phyloP scores from a whole-genome alignment of 352 stramenopile species.

The Albugo laibachii region DNA sequence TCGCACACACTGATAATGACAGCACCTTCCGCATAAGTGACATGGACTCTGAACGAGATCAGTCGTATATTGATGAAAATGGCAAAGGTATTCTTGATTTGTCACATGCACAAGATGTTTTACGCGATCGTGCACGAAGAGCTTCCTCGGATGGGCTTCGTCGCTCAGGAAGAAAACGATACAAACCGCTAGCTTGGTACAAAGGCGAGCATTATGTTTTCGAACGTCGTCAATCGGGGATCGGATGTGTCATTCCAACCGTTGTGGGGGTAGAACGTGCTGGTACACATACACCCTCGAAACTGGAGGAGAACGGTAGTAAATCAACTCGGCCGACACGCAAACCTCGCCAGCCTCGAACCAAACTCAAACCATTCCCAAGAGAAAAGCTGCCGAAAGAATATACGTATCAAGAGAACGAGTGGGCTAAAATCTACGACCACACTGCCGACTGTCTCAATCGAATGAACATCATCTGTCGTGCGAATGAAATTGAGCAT shows the following conservation, averaged over 20 bases:
- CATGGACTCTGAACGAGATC: background rate
- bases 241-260: constrained; percentile 62
- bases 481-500: constrained; percentile 44
- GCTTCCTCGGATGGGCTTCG: constrained; percentile 17
- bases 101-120: constrained; percentile 24
- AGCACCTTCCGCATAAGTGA: background rate
- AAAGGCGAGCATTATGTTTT: constrained; percentile 77
- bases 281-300: constrained; percentile 30
- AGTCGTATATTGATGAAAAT: constrained; percentile 8
- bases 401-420: constrained; percentile 29
- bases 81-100: constrained; percentile 6
- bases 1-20: constrained; percentile 1
- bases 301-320: background rate
- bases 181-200: constrained; percentile 77
- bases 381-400: constrained; percentile 1
- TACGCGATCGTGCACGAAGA: background rate
- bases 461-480: constrained; percentile 65
- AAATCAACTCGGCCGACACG: background rate
- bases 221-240: constrained; percentile 57
- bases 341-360: background rate
- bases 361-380: background rate
- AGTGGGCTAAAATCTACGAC: constrained; percentile 63
- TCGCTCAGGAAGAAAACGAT: constrained; percentile 53
- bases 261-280: constrained; percentile 47
- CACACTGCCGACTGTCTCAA: constrained; percentile 27